phyloP scores from a whole-genome alignment of 495 filamentous ascomycete genomes.

The Neurospora pannonica region DNA sequence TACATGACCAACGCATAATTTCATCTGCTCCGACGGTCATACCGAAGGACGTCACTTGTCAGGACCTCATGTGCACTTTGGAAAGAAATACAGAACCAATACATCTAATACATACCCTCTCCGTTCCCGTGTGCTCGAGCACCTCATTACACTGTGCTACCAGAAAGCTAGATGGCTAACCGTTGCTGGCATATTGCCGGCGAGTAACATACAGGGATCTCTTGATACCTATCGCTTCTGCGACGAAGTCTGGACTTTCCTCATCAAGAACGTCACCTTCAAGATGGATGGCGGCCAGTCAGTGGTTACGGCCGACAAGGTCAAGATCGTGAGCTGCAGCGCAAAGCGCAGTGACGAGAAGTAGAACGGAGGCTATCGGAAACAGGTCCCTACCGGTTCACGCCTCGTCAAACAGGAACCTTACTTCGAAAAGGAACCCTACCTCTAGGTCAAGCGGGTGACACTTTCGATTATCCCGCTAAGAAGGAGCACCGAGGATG shows the following conservation, averaged over 20 bases:
- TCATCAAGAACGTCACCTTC: constrained; percentile 96
- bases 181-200: not conserved
- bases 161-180: not conserved
- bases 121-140: not conserved
- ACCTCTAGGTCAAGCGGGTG: not conserved
- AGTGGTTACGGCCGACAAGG: constrained; percentile 55
- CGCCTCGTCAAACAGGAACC: not conserved
- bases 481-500: not conserved
- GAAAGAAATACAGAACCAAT: not conserved
- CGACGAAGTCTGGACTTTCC: constrained; percentile 99
- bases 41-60: not conserved
- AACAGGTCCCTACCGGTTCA: not conserved
- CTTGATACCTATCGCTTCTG: constrained; percentile 99
- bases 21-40: not conserved
- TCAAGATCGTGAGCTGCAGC: constrained; percentile 97
- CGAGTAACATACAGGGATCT: constrained; percentile 56
- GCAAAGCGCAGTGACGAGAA: constrained; percentile 72
- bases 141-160: not conserved
- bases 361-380: constrained; percentile 18
- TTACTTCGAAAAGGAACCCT: not conserved
- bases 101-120: not conserved
- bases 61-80: not conserved
- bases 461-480: not conserved
- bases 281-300: constrained; percentile 75
- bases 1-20: not conserved